Base-by-base conservation (phyloP, 331 rosid genomes). In the Saraca asoca region DNA sequence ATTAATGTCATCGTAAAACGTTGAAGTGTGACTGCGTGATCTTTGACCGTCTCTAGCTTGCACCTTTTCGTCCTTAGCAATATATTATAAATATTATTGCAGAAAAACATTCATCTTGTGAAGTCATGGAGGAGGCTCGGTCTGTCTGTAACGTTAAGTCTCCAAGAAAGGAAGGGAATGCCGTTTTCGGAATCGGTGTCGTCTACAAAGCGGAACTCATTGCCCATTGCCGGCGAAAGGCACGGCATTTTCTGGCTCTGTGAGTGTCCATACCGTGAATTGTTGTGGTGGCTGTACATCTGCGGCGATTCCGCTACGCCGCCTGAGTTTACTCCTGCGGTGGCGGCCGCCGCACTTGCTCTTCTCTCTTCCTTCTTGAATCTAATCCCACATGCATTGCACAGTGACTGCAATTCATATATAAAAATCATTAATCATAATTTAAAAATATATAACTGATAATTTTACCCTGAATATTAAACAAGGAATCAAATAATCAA, bases 311-410 rank as follows among this genome's bases (percentile, higher is more conserved):
- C 98, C 74, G 79, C 75, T 1, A 55, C 70, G 2, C 73, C 77
- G 38, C 78, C 82, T 0, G 88, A 48, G 4, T 35, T 57, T 1
- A 64, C 64, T 5, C 65, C 54, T 5, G 86, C 53, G 15, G 83
- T 44, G 7, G 92, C 80, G 0, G 90, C 89, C 0, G 94, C 88
- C 0, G 90, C 89, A 3, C 79, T 85, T 2, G 99, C 99, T 64
- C 99, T 72, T 71, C 99, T 77, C 70, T 94, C 99, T 77, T 90
- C 96, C 68, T 94, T 94, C 81, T 94, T 94, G 89, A 86, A 94
- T 62, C 99, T 82, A 33, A 94, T 94, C 71, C 99, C 99, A 77
- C 99, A 94, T 8, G 99, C 99, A 85, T 94, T 90, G 79, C 99
- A 94, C 2, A 94, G 86, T 0, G 99, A 94, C 99, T 94, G 83